Percentiles rank a stretch among this genome's conserved stretches.
These are phyloP conservation scores for Coniferiporia weirii DNA, from an alignment of 1,284 basidiomycete species.

Conservation along the genomic window DNA sequence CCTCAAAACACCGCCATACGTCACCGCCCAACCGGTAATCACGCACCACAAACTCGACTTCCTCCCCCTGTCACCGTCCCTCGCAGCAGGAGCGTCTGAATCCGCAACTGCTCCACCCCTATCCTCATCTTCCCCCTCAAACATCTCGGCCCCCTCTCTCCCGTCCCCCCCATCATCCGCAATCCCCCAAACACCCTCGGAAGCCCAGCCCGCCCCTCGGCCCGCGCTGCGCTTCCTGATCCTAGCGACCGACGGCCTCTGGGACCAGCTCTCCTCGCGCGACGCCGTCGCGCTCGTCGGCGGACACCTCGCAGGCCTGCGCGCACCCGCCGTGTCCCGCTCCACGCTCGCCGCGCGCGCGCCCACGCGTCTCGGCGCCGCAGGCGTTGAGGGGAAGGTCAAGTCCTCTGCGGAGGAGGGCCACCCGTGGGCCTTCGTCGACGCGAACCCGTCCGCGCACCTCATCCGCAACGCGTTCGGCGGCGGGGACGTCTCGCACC, in stretches of 20 bases:
- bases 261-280: slow-evolving; percentile 93
- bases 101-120: slow-evolving; percentile 33
- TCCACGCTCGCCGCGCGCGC: slow-evolving; percentile 48
- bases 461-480: slow-evolving; percentile 93
- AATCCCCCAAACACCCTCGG: not conserved
- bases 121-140: slow-evolving; percentile 23
- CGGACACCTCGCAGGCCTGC: slow-evolving; percentile 73
- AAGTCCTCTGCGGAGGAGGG: slow-evolving; percentile 33
- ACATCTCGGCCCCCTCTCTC: not conserved
- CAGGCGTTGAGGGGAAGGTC: slow-evolving; percentile 64
- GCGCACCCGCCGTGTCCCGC: slow-evolving; percentile 53
- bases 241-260: slow-evolving; percentile 80
- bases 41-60: slow-evolving; percentile 68
- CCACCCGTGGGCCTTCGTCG: slow-evolving; percentile 74
- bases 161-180: slow-evolving; percentile 34
- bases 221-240: slow-evolving; percentile 53
- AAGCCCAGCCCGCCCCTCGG: slow-evolving; percentile 19
- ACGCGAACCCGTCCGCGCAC: slow-evolving; percentile 86
- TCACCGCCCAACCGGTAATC: slow-evolving; percentile 87
- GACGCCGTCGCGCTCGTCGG: slow-evolving; percentile 91
- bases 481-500: slow-evolving; percentile 66
- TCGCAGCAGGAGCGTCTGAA: not conserved
- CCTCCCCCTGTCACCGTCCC: slow-evolving; percentile 27
- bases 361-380: slow-evolving; percentile 41
- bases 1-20: slow-evolving; percentile 91